phyloP scores from a whole-genome alignment of 2,329 filamentous ascomycete genomes.

The Ascosphaera aggregata region DNA sequence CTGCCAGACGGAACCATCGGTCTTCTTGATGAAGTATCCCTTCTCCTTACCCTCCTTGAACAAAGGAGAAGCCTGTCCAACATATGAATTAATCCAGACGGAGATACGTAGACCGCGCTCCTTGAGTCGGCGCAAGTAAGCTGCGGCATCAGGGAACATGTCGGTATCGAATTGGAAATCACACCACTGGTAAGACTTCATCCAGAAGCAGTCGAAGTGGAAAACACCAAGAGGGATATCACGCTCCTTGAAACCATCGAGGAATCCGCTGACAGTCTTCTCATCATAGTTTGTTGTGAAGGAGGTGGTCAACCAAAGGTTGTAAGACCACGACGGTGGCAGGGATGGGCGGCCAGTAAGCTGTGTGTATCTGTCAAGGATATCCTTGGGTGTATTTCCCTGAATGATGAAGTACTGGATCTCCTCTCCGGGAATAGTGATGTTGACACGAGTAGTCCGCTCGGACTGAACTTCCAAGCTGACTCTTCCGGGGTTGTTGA shows the following conservation, averaged over 20 bases:
- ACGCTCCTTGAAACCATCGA: conserved; percentile 43
- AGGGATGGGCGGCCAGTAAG: conserved; percentile 42
- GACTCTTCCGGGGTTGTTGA: conserved; percentile 45
- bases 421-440: conserved; percentile 42
- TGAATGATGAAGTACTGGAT: conserved; percentile 55
- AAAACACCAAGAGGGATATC: conserved; percentile 47
- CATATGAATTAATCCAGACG: conserved; percentile 57
- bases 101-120: conserved; percentile 41
- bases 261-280: conserved; percentile 38
- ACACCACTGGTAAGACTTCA: conserved; percentile 52
- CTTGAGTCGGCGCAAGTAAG: conserved; percentile 40
- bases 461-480: conserved; percentile 55
- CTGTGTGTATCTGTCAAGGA: conserved; percentile 41
- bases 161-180: conserved; percentile 48
- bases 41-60: conserved; percentile 38
- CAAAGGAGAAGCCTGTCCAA: conserved; percentile 43
- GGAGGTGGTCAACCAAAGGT: conserved; percentile 48
- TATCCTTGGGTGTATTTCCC: conserved; percentile 46
- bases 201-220: conserved; percentile 60
- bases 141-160: conserved; percentile 43
- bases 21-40: conserved; percentile 45
- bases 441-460: conserved; percentile 46
- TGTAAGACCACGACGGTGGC: conserved; percentile 52
- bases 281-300: conserved; percentile 56
- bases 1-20: conserved; percentile 48